Base-by-base conservation (phyloP, 257 asterid species). In the Paulownia fortunei region DNA sequence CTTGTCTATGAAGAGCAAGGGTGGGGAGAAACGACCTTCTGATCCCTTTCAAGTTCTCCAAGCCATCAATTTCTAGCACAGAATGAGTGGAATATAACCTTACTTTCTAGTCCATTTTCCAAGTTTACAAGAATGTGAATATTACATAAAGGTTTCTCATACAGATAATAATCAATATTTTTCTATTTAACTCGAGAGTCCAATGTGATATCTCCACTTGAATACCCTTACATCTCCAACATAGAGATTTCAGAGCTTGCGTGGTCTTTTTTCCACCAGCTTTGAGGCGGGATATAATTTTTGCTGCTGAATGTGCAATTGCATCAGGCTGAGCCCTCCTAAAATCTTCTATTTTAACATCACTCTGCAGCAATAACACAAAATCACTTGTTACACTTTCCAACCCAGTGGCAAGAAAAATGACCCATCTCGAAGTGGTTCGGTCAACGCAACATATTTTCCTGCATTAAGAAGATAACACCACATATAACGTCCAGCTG, bases 211-310 rank as follows among this genome's bases (percentile, higher is more conserved):
- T 98, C 98, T 96, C 97, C 58, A 84, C 98, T 86, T 89, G 97
- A 82, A 96, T 88, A 60, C 98, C 96, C 93, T 90, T 90, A 90
- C 92, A 86, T 89, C 97, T 90, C 99, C 96, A 93, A 83, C 98
- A 96, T 39, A 93, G 89, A 52, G 99, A 92, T 85, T 89, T 91
- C 71, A 96, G 90, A 70, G 99, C 97, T 79, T 96, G 97, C 12
- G 81, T 81, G 76, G 92, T 96, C 95, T 92, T 96, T 80, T 96
- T 97, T 78, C 97, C 97, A 61, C 95, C 96, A 82, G 95, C 96
- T 86, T 90, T 92, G 68, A 96, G 89, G 70, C 91, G 97, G 69
- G 94, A 85, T 74, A 93, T 88, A 68, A 96, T 96, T 77, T 92
- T 96, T 80, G 89, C 90, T 63, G 97, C 95, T 66, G 98, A 93